phyloP scores from a whole-genome alignment of 192 early-diverging fungal genomes.

The Umbelopsis sp. region DNA sequence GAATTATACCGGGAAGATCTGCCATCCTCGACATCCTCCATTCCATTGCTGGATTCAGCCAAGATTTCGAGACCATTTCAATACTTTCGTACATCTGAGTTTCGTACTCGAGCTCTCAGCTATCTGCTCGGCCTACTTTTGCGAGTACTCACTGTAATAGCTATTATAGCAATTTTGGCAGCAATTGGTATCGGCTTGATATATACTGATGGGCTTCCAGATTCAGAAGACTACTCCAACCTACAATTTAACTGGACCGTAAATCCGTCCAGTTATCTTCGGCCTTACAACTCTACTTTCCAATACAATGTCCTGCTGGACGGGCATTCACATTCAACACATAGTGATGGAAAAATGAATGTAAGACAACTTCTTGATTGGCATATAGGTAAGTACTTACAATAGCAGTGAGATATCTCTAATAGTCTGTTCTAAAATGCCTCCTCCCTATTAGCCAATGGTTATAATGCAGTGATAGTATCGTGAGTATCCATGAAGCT shows the following conservation, averaged over 20 bases:
- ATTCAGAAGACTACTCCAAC: conserved; percentile 33
- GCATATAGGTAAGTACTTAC: conserved; percentile 51
- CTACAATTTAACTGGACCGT: conserved; percentile 52
- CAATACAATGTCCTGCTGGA: conserved; percentile 62
- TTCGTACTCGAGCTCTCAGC: neutral
- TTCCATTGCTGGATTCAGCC: neutral
- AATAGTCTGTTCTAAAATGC: too few relatives aligned
- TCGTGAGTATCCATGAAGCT: conserved; percentile 23
- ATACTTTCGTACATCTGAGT: neutral
- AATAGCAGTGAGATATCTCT: neutral
- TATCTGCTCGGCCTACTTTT: conserved; percentile 9
- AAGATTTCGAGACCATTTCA: neutral
- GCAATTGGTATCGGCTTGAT: conserved; percentile 23
- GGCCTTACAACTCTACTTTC: conserved; percentile 39
- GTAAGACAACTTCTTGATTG: conserved; percentile 61
- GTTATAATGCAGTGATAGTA: conserved; percentile 70
- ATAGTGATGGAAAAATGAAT: conserved; percentile 63
- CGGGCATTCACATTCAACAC: conserved; percentile 64
- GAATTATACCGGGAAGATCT: neutral
- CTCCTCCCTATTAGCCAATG: conserved; percentile 51
- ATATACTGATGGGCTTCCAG: conserved; percentile 32
- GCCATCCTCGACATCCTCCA: neutral
- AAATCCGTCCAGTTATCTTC: conserved; percentile 49
- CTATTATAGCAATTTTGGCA: conserved; percentile 30
- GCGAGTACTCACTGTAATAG: conserved; percentile 16